Conservation (phyloP, 331 rosid genomes). For the Phaseolus coccineus region DNA sequence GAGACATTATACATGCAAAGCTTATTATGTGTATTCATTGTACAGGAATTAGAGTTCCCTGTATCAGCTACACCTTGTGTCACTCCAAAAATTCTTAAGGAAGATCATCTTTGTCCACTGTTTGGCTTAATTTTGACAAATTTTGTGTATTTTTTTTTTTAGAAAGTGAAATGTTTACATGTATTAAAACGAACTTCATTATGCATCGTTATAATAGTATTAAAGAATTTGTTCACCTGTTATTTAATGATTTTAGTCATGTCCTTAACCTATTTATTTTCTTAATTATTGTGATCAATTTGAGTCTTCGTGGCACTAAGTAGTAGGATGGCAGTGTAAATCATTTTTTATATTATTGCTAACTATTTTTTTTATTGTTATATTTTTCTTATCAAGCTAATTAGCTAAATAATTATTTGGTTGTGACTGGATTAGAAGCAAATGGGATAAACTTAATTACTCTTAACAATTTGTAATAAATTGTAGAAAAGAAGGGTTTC, state of each 20-base stretch:
- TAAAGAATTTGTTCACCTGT: not conserved
- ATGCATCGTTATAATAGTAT: not conserved
- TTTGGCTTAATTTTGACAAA: conserved; percentile 2
- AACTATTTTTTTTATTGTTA: too few species aligned
- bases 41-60: conserved; percentile 46
- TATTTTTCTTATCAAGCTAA: not conserved
- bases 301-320: too few species aligned
- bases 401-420: not conserved
- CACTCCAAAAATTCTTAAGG: conserved; percentile 1
- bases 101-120: conserved; percentile 35
- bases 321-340: too few species aligned
- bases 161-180: not conserved
- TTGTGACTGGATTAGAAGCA: not conserved
- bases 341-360: too few species aligned
- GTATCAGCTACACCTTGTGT: conserved; percentile 23
- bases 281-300: too few species aligned
- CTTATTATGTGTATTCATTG: not conserved
- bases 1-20: not conserved
- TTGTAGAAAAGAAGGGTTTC: too few species aligned
- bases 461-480: too few species aligned
- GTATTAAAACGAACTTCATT: not conserved
- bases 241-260: not conserved
- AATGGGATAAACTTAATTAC: not conserved
- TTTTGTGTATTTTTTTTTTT: conserved; percentile 7
- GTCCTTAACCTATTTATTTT: too few species aligned